Evolutionary conservation across 805 yeast genomes (phyloP), one percentile per base, ranked within the genome.

Genomic region (Candida patagonica): DNA sequence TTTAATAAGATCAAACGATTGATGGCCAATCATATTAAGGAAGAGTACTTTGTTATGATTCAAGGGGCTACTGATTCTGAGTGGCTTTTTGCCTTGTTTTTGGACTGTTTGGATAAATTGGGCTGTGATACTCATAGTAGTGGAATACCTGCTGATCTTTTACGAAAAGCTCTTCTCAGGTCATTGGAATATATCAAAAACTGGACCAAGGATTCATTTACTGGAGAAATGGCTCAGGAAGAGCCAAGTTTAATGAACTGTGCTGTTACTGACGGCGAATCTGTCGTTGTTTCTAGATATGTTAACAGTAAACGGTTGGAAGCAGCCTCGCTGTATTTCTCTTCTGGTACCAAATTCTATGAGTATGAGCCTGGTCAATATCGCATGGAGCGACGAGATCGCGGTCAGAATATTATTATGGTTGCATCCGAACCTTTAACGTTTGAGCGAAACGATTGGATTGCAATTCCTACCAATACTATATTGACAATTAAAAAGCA

Each of bases 31-130:
- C 85, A 82, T 55, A 67, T 92, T 33, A 74, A 74, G 30, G 96
- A 92, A 56, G 78, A 79, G 49, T 92, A 75, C 58, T 84, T 92
- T 54, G 62, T 83, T 17, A 69, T 67, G 32, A 74, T 92, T 31
- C 96, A 92, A 57, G 98, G 98, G 1, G 76, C 94, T 22, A 92
- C 98, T 0, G 98, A 92, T 59, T 81, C 94, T 1, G 98, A 92
- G 61, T 88, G 96, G 63, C 41, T 89, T 37, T 89, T 88, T 70
- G 96, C 96, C 1, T 63, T 89, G 40, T 86, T 78, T 52, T 63
- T 89, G 45, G 94, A 89, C 53, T 76, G 85, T 9, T 62, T 89
- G 41, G 73, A 70, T 44, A 75, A 74, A 47, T 66, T 82, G 68
- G 97, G 96, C 1, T 71, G 66, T 49, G 81, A 88, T 52, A 88